phyloP scores from a whole-genome alignment of 768 basidiomycete species.

The Tricholoma furcatifolium region DNA sequence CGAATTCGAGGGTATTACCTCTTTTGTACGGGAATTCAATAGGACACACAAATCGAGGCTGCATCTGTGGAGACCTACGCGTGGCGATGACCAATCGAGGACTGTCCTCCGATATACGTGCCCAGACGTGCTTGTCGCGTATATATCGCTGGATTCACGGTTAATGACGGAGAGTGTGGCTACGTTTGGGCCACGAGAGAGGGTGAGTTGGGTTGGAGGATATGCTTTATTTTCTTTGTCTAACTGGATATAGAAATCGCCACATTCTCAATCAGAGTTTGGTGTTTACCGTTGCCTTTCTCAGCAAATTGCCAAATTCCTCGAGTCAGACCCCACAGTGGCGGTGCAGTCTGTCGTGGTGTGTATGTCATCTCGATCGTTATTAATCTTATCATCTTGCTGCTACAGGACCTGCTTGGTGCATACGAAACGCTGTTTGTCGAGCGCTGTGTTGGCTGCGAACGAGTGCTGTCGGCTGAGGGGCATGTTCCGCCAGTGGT shows the following conservation, averaged over 20 bases:
- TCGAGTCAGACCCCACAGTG: conserved; percentile 52
- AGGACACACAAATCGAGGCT: conserved; percentile 39
- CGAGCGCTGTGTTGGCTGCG: conserved; percentile 57
- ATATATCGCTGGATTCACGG: conserved; percentile 52
- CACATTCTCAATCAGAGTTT: conserved; percentile 70
- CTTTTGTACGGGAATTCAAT: conserved; percentile 64
- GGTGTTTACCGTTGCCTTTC: conserved; percentile 62
- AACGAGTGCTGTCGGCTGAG: conserved; percentile 66
- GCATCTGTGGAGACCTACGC: conserved; percentile 51
- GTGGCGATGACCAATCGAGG: conserved; percentile 28
- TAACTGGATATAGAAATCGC: conserved; percentile 47
- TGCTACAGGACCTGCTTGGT: conserved; percentile 44
- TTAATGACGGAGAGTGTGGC: conserved; percentile 56
- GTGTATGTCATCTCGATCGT: conserved; percentile 4
- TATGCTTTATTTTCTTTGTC: background rate
- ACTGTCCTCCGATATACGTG: conserved; percentile 58
- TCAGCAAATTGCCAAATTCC: conserved; percentile 61
- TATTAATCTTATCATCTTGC: background rate
- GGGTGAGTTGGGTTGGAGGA: too few relatives aligned
- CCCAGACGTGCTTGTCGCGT: conserved; percentile 65
- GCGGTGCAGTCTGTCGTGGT: conserved; percentile 56
- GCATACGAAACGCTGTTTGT: conserved; percentile 64
- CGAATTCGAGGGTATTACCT: conserved; percentile 46
- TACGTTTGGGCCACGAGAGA: conserved; percentile 75
- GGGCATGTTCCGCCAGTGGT: conserved; percentile 74